Base-by-base conservation (phyloP, 768 basidiomycete species). In the Russula earlei region DNA sequence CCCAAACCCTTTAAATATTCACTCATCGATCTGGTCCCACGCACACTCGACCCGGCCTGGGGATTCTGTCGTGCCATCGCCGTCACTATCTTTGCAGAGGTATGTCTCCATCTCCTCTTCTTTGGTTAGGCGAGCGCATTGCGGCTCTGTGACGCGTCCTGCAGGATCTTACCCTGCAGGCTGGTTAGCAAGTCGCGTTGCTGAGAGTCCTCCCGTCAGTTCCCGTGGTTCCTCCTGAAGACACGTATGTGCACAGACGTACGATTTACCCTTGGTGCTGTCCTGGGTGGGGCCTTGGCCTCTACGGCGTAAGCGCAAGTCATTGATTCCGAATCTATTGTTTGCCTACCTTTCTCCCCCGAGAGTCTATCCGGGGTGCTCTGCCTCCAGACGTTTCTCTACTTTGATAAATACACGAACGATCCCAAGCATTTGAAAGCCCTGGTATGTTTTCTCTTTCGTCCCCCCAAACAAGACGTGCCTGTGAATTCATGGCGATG, bases 381-480 rank as follows among this genome's bases (percentile, higher is more conserved):
- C 3, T 33, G 43, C 31, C 27, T 52, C 33, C 58, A 60, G 44
- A 19, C 25, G 27, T 37, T 60, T 40, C 31, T 60, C 8, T 60
- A 60, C 33, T 1, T 47, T 14, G 44, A 49, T 17, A 29, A 48
- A 33, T 60, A 57, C 43, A 31, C 24, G 34, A 24, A 47, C 0
- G 58, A 60, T 27, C n/a, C 58, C 22, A 12, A 2, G 5, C n/a
- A 22, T 24, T 9, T 57, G 49, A 60, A 60, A 34, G 44, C 45
- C 15, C 11, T 60, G 49, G 58, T 60, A 8, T 19, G 55, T 5
- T n/a, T 38, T 6, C 14, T 14, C 17, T 20, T 6, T 24, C 20
- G 19, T 46, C 12, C 12, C 20, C n/a, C 58, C 20, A 11, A 1
- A 5, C 17, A 25, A 8, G n/a, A n/a, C 27, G 7, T 17, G 7